These are phyloP conservation scores for Tuber aestivum DNA, from an alignment of 495 filamentous ascomycete species.

Conservation along the genomic window DNA sequence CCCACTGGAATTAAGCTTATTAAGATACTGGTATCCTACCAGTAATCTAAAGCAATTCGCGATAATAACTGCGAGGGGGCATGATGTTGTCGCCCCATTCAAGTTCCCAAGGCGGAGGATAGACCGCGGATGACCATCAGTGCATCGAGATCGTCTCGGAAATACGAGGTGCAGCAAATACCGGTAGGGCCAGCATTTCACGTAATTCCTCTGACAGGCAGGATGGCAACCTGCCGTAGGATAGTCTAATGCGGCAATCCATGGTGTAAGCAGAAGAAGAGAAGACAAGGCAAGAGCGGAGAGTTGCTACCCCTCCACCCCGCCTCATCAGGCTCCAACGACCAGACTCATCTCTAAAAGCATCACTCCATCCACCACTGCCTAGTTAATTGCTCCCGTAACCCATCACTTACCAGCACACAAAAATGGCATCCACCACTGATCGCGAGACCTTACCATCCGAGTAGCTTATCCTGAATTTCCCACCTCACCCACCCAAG, in stretches of 20 bases:
- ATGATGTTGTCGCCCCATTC: background rate
- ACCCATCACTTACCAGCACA: conserved; percentile 42
- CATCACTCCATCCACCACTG: background rate
- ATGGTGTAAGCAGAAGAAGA: background rate
- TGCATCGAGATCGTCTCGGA: background rate
- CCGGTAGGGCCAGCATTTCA: background rate
- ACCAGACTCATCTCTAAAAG: conserved; percentile 6
- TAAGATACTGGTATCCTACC: background rate
- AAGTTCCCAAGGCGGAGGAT: background rate
- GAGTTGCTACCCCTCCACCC: conserved; percentile 14
- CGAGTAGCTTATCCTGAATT: conserved; percentile 42
- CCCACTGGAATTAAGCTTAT: background rate
- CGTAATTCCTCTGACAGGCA: background rate
- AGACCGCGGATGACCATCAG: background rate
- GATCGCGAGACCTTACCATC: conserved; percentile 54
- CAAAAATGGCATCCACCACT: conserved; percentile 45
- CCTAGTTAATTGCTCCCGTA: background rate
- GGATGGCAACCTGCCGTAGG: background rate
- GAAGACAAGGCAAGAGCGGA: background rate
- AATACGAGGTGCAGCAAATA: background rate
- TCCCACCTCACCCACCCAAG: conserved; percentile 20
- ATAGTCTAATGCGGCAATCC: background rate
- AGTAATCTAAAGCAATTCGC: background rate
- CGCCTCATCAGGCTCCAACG: conserved; percentile 3
- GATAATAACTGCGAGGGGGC: background rate